Conservation (phyloP, 192 early-diverging fungal species). For the Powellomyces hirtus region DNA sequence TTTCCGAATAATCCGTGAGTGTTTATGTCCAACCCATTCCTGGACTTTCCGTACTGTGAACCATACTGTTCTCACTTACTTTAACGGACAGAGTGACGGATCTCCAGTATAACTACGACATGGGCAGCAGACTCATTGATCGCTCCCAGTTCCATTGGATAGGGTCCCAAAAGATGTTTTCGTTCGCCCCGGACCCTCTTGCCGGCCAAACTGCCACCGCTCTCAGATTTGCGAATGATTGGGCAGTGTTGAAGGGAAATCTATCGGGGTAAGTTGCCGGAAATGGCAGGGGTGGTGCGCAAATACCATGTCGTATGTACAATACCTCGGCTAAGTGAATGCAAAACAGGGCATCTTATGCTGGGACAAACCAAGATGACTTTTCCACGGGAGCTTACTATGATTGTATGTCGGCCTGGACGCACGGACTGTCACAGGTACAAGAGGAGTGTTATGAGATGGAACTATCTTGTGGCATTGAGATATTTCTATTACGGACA, state of each 20-base stretch:
- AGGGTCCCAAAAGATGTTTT: neutral
- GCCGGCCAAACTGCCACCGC: neutral
- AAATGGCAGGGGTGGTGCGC: neutral
- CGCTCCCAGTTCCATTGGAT: neutral
- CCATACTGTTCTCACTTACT: too few species aligned
- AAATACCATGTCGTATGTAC: neutral
- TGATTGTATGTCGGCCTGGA: neutral
- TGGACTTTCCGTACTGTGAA: neutral
- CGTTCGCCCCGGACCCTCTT: neutral
- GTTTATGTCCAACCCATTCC: neutral
- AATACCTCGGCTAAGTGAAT: neutral
- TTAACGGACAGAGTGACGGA: neutral
- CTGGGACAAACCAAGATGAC: neutral
- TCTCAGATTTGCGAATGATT: neutral
- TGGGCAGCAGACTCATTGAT: neutral
- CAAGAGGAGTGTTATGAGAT: neutral
- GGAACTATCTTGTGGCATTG: neutral
- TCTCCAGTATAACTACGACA: neutral
- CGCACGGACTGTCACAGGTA: neutral
- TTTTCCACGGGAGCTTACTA: conserved; percentile 1
- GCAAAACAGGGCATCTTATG: neutral
- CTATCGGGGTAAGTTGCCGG: neutral
- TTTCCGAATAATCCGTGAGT: neutral
- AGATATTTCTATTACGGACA: too few species aligned
- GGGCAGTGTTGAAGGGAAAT: neutral